phyloP scores from a whole-genome alignment of 352 stramenopile genomes.

The Phytophthora hibernalis region DNA sequence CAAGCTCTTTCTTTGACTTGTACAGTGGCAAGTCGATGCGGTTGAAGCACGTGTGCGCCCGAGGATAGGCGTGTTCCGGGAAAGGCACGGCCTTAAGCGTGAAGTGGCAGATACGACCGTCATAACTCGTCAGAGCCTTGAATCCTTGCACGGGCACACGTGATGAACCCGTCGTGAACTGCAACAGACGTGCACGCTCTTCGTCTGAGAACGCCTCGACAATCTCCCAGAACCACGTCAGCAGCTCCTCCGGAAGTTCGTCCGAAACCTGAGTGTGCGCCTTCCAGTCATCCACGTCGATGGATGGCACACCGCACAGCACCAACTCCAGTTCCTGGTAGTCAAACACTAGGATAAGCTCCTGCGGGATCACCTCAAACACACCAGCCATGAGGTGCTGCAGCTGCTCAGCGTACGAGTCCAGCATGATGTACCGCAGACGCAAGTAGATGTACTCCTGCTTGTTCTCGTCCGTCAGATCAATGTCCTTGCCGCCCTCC shows the following conservation, averaged over 20 bases:
- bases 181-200: conserved; percentile 81
- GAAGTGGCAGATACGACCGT: conserved; percentile 84
- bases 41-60: conserved; percentile 87
- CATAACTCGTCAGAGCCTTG: conserved; percentile 81
- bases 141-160: conserved; percentile 89
- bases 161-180: conserved; percentile 87
- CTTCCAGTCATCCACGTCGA: conserved; percentile 88
- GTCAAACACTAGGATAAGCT: conserved; percentile 86
- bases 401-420: conserved; percentile 94
- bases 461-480: conserved; percentile 97
- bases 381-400: conserved; percentile 93
- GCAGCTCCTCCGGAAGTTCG: conserved; percentile 73
- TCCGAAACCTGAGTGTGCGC: conserved; percentile 90
- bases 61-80: conserved; percentile 68
- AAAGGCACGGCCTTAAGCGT: conserved; percentile 65
- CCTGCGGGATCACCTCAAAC: conserved; percentile 97
- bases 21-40: conserved; percentile 85
- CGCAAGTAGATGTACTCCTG: conserved; percentile 96
- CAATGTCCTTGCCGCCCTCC: conserved; percentile 82
- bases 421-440: conserved; percentile 96
- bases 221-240: conserved; percentile 87
- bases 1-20: conserved; percentile 92
- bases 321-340: conserved; percentile 87
- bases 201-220: conserved; percentile 72
- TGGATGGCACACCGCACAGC: conserved; percentile 80